phyloP scores from a whole-genome alignment of 1,139 yeast species.

The Wickerhamiella infanticola region DNA sequence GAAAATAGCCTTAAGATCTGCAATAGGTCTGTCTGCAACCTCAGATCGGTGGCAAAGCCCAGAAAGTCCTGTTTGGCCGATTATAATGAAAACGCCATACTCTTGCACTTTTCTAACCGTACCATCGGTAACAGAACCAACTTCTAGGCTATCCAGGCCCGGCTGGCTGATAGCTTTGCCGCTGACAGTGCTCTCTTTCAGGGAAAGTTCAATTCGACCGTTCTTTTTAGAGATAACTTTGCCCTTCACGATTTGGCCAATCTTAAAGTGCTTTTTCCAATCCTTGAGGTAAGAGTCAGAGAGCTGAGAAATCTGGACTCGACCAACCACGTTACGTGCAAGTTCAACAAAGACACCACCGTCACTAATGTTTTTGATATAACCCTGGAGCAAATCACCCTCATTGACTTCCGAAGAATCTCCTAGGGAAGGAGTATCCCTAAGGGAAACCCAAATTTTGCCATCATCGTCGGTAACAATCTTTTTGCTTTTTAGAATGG shows the following conservation, averaged over 20 bases:
- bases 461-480: slow-evolving; percentile 42
- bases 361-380: slow-evolving; percentile 56
- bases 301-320: slow-evolving; percentile 67
- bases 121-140: slow-evolving; percentile 66
- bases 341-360: slow-evolving; percentile 69
- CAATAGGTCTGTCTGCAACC: slow-evolving; percentile 57
- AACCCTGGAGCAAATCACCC: slow-evolving; percentile 68
- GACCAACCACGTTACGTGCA: slow-evolving; percentile 58
- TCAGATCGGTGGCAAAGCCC: slow-evolving; percentile 84
- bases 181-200: slow-evolving; percentile 62
- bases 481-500: slow-evolving; percentile 41
- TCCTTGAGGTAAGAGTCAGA: slow-evolving; percentile 72
- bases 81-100: slow-evolving; percentile 77
- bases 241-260: slow-evolving; percentile 63
- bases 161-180: slow-evolving; percentile 30
- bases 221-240: slow-evolving; percentile 50
- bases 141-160: slow-evolving; percentile 19
- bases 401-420: slow-evolving; percentile 20
- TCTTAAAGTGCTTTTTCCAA: slow-evolving; percentile 66
- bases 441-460: slow-evolving; percentile 49
- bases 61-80: slow-evolving; percentile 57
- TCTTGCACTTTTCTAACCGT: slow-evolving; percentile 58
- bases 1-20: slow-evolving; percentile 41
- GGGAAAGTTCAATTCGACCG: slow-evolving; percentile 55
- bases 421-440: slow-evolving; percentile 25